Evolutionary conservation across 805 yeast genomes (phyloP).

Genomic region (Schwanniomyces sp.): DNA sequence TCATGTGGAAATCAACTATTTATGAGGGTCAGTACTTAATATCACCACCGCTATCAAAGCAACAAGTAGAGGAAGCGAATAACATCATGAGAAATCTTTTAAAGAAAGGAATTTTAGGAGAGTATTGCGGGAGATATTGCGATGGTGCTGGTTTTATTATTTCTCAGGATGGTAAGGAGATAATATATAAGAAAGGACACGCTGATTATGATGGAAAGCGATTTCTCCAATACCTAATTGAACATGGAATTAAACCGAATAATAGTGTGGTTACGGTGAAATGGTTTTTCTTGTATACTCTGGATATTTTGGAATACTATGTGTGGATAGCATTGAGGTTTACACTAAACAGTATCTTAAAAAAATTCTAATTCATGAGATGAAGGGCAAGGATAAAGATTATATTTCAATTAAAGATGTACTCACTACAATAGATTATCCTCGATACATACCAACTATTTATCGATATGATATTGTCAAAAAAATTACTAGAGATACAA

Average conservation of each 20-base stretch:
- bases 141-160: neutral
- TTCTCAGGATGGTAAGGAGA: neutral
- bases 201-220: neutral
- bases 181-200: neutral
- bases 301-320: neutral
- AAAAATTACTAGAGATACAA: conserved; percentile 1
- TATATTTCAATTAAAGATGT: neutral
- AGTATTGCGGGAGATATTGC: neutral
- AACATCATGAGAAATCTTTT: neutral
- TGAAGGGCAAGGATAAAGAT: neutral
- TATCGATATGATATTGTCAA: neutral
- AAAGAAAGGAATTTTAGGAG: neutral
- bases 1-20: too few relatives aligned
- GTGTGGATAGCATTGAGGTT: neutral
- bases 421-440: neutral
- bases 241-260: neutral
- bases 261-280: neutral
- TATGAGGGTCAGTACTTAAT: too few relatives aligned
- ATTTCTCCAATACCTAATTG: conserved; percentile 1
- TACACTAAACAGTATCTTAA: neutral
- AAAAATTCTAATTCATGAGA: neutral
- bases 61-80: neutral
- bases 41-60: neutral
- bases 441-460: neutral
- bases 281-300: neutral